Conservation (phyloP, 176 grass and related monocot species). For the Oropetium thomaeum region DNA sequence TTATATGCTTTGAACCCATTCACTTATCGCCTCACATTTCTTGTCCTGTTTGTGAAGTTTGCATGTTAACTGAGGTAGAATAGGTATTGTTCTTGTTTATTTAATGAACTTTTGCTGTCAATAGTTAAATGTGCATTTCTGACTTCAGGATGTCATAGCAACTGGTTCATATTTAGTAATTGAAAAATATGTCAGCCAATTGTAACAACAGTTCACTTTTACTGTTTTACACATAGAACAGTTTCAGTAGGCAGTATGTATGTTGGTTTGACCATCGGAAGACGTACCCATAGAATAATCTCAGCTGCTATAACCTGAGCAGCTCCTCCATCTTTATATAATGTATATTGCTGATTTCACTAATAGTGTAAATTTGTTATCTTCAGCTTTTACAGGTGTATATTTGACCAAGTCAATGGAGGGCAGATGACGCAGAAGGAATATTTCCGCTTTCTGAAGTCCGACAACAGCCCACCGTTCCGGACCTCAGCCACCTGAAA, state of each 20-base stretch:
- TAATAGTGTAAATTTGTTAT: background rate
- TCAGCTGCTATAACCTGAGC: background rate
- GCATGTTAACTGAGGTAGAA: background rate
- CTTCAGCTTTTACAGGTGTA: conserved; percentile 87
- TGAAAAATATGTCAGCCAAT: background rate
- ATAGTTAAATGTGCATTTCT: background rate
- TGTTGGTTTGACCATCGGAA: background rate
- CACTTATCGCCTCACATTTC: background rate
- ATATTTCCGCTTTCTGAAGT: conserved; percentile 57
- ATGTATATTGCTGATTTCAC: background rate
- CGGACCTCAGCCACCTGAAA: conserved; percentile 15
- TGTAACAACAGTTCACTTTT: background rate
- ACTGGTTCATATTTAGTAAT: background rate
- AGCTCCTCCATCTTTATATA: background rate
- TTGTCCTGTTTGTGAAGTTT: conserved; percentile 4
- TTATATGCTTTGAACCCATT: background rate
- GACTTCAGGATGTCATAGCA: background rate
- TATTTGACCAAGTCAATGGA: conserved; percentile 75
- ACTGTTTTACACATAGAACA: background rate
- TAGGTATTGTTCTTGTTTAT: background rate
- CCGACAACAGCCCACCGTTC: conserved; percentile 3
- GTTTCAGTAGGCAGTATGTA: background rate
- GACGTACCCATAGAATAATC: background rate
- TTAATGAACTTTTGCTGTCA: background rate
- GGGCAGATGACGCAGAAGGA: conserved; percentile 86